phyloP scores from a whole-genome alignment of 805 yeast species.

The Wickerhamiella sergipiensis region DNA sequence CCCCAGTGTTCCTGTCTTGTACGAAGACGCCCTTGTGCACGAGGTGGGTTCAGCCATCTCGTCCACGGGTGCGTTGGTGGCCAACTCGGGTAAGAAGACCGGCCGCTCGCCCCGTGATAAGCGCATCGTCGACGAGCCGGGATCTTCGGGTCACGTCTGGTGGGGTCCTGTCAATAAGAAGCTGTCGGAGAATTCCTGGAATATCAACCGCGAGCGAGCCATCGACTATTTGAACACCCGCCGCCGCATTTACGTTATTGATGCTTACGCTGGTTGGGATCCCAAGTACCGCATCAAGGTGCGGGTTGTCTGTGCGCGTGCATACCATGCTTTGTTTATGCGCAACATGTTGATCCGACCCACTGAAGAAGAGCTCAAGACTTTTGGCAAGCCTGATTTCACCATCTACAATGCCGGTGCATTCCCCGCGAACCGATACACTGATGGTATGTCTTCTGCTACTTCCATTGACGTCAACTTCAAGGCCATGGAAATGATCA shows the following conservation, averaged over 20 bases:
- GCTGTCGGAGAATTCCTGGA: constrained; percentile 89
- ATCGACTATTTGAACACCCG: constrained; percentile 92
- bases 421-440: constrained; percentile 93
- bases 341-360: constrained; percentile 96
- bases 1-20: constrained; percentile 81
- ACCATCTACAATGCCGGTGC: constrained; percentile 98
- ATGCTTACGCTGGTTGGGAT: constrained; percentile 98
- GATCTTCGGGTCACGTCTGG: constrained; percentile 79
- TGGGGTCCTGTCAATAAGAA: constrained; percentile 99
- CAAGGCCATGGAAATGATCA: constrained; percentile 97
- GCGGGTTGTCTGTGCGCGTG: constrained; percentile 93
- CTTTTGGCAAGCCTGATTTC: constrained; percentile 95
- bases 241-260: constrained; percentile 85
- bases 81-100: constrained; percentile 89
- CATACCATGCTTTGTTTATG: constrained; percentile 97
- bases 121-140: constrained; percentile 89
- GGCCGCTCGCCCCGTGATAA: constrained; percentile 98
- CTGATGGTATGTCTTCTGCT: constrained; percentile 93
- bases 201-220: constrained; percentile 90
- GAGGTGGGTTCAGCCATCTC: constrained; percentile 87
- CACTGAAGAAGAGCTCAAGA: constrained; percentile 69
- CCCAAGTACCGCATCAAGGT: constrained; percentile 94
- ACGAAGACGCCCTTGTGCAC: constrained; percentile 77
- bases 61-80: constrained; percentile 88
- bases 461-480: constrained; percentile 94